These are phyloP conservation scores for Mallotus nudiflorus DNA, from an alignment of 345 rosid genomes.

Conservation along the genomic window DNA sequence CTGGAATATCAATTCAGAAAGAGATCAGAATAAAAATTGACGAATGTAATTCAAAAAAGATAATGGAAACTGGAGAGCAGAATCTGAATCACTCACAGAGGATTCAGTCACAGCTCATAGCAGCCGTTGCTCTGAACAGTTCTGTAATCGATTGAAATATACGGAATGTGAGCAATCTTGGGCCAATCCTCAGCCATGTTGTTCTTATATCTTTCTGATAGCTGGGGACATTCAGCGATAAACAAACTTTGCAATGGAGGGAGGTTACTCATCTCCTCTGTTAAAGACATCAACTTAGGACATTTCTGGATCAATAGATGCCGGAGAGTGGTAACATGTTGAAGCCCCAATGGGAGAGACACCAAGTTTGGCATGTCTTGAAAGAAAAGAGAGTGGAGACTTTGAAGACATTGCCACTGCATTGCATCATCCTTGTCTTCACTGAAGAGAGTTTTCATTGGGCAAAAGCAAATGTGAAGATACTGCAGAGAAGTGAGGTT, in stretches of 20 bases:
- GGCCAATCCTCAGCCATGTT: conserved; percentile 12
- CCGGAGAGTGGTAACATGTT: not conserved
- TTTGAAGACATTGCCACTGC: conserved; percentile 11
- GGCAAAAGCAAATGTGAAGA: not conserved
- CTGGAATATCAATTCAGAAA: too few relatives aligned
- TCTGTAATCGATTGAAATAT: not conserved
- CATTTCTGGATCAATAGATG: not conserved
- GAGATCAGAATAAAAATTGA: too few relatives aligned
- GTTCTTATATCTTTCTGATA: not conserved
- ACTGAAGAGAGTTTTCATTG: not conserved
- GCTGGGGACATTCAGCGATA: not conserved
- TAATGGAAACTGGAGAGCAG: too few relatives aligned
- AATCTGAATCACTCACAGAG: not conserved
- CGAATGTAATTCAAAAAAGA: not conserved
- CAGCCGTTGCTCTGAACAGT: not conserved
- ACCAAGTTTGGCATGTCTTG: not conserved
- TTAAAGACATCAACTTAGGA: not conserved
- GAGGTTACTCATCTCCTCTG: not conserved
- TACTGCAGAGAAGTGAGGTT: conserved; percentile 6
- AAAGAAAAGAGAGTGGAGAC: not conserved
- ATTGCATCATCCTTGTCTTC: not conserved
- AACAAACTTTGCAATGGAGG: not conserved
- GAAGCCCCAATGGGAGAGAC: not conserved
- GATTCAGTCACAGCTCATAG: not conserved
- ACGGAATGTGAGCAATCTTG: conserved; percentile 14